Conservation (phyloP, 2,329 filamentous ascomycete genomes). For the Pseudocercospora cruenta region DNA sequence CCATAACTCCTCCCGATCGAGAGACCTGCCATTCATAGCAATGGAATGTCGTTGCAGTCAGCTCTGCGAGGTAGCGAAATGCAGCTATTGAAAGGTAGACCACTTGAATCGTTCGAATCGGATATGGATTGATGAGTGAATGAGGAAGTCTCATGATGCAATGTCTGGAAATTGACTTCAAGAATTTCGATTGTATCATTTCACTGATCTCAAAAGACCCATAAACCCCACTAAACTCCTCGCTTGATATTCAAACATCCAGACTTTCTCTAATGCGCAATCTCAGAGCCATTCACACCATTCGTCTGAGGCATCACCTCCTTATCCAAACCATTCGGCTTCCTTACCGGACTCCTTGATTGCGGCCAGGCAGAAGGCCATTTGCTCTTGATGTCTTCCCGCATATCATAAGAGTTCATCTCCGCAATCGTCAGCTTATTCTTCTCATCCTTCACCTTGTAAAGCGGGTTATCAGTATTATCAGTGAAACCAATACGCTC, state of each 20-base stretch:
- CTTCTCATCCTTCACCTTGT: constrained; percentile 65
- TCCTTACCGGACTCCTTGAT: constrained; percentile 5
- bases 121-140: too few relatives aligned
- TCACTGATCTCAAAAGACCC: not conserved
- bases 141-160: too few relatives aligned
- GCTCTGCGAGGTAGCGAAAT: too few relatives aligned
- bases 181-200: not conserved
- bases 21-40: too few relatives aligned
- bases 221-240: too few relatives aligned
- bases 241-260: too few relatives aligned
- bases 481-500: constrained; percentile 60
- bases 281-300: constrained; percentile 9
- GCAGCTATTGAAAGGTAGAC: too few relatives aligned
- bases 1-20: too few relatives aligned
- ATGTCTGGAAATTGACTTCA: too few relatives aligned
- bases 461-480: constrained; percentile 60
- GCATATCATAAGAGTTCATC: constrained; percentile 62
- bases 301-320: not conserved
- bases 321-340: constrained; percentile 9
- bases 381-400: constrained; percentile 29
- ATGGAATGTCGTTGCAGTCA: too few relatives aligned
- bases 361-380: constrained; percentile 25
- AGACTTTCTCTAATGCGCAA: not conserved
- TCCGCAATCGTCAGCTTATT: constrained; percentile 69
- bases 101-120: too few relatives aligned